Evolutionary conservation across 176 grass and related monocot species (phyloP), one percentile per base, ranked within the genome.

Genomic region (Avena insularis): DNA sequence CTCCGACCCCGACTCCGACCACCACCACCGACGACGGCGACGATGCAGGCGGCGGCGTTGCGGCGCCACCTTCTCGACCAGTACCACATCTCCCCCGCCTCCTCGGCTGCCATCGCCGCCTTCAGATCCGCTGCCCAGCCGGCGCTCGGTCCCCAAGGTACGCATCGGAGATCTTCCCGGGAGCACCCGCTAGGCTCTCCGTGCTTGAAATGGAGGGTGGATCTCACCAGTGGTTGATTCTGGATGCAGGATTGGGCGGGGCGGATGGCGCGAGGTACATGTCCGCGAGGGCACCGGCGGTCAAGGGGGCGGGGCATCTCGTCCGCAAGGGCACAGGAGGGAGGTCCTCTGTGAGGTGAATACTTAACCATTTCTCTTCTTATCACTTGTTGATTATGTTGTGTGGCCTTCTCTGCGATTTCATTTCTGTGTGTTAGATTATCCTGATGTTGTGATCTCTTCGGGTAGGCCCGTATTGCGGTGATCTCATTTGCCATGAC

Each of bases 291-390:
- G 58, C 92, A 61, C 86, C 94, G 59, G 89, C 89, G 11, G 84
- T 94, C 58, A 94, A 96, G 81, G 97, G 94, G 36, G 11, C 89
- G 3, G 97, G 92, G 46, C 82, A 93, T 86, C 77, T 99, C 79
- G 85, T 99, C 71, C 91, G 94, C 77, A 96, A 99, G 87, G 97
- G 97, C 23, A 99, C 97, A 6, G 94, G 97, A 16, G 97, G 97
- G 68, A 88, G 97, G 77, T 99, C 94, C 0, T 99, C 92, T 3
- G 97, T 98, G 47, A 98, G 94, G 97, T 92, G 79, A 85, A 3
- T 13, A 6, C 62, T 87, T 25, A n/a, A 9, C 4, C 38, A 0
- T 64, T 4, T 77, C 48, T 19, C 4, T 6, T 79, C 49, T 2
- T 27, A 56, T 2, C 25, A 12, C 50, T 66, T 12, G 59, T 84